Conservation (phyloP, 2,329 filamentous ascomycete species). For the Cytospora leucostoma region DNA sequence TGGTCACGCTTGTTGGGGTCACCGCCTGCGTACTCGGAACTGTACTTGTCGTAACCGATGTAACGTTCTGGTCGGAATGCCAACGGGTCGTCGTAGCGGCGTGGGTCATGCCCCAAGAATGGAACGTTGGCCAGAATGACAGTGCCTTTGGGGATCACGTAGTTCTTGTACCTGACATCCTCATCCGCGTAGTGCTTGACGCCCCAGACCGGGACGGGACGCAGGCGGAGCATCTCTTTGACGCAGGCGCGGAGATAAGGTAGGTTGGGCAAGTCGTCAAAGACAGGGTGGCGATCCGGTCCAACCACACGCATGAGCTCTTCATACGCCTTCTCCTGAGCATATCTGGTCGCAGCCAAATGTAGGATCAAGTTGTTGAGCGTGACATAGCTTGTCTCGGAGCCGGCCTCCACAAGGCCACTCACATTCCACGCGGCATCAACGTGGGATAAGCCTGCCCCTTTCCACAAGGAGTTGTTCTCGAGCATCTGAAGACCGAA, state of each 20-base stretch:
- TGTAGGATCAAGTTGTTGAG: slow-evolving; percentile 36
- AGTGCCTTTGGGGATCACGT: slow-evolving; percentile 47
- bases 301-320: slow-evolving; percentile 45
- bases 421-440: slow-evolving; percentile 33
- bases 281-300: slow-evolving; percentile 33
- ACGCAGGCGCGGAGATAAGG: slow-evolving; percentile 23
- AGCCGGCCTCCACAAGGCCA: slow-evolving; percentile 41
- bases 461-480: slow-evolving; percentile 29
- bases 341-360: slow-evolving; percentile 28
- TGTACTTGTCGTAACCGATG: slow-evolving; percentile 25
- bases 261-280: slow-evolving; percentile 35
- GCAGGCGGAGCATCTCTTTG: slow-evolving; percentile 20
- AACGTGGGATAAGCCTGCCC: slow-evolving; percentile 32
- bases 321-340: slow-evolving; percentile 44
- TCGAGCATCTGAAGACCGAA: slow-evolving; percentile 13
- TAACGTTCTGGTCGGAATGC: slow-evolving; percentile 30
- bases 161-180: slow-evolving; percentile 47
- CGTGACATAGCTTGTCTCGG: slow-evolving; percentile 40
- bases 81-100: slow-evolving; percentile 28
- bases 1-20: slow-evolving; percentile 40
- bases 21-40: slow-evolving; percentile 31
- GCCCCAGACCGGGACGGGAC: slow-evolving; percentile 34
- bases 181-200: slow-evolving; percentile 46
- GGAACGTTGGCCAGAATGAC: slow-evolving; percentile 41
- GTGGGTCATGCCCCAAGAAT: slow-evolving; percentile 31